Conservation (phyloP, 1,284 basidiomycete species). For the Marasmius sp. region DNA sequence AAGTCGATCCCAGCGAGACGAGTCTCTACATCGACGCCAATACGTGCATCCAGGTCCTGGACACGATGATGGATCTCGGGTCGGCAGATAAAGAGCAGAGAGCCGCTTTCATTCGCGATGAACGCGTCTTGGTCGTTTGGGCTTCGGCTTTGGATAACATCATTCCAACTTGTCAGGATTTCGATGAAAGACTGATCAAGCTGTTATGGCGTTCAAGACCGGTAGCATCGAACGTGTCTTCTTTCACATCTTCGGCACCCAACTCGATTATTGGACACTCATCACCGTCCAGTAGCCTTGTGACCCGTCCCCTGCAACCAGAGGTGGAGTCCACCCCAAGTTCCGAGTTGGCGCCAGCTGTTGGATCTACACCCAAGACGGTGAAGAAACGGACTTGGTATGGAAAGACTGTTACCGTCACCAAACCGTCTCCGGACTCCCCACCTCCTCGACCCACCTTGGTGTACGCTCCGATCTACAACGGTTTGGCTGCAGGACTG, state of each 20-base stretch:
- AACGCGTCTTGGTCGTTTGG: conserved; percentile 82
- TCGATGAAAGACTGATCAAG: conserved; percentile 80
- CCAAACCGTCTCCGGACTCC: neutral
- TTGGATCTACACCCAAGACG: neutral
- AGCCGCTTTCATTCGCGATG: conserved; percentile 82
- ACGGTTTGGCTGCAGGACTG: conserved; percentile 69
- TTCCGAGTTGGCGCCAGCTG: neutral
- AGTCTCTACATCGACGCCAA: conserved; percentile 70
- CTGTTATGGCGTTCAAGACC: conserved; percentile 65
- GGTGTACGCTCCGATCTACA: conserved; percentile 76
- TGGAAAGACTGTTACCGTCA: conserved; percentile 30
- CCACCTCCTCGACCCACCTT: conserved; percentile 9
- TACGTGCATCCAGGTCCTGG: conserved; percentile 72
- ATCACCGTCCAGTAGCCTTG: neutral
- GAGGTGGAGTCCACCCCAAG: neutral
- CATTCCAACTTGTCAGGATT: conserved; percentile 68
- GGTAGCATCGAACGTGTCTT: conserved; percentile 4
- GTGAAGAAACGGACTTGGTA: conserved; percentile 37
- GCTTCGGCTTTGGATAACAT: conserved; percentile 74
- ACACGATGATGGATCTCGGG: conserved; percentile 73
- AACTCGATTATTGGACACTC: conserved; percentile 8
- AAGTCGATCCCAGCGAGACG: conserved; percentile 55
- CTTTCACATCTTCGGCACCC: conserved; percentile 25
- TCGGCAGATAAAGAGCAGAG: conserved; percentile 81
- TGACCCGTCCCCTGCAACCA: neutral